Evolutionary conservation across 2,329 filamentous ascomycete species (phyloP), one percentile per base, ranked within the genome.

Genomic region (Phialophora chinensis): DNA sequence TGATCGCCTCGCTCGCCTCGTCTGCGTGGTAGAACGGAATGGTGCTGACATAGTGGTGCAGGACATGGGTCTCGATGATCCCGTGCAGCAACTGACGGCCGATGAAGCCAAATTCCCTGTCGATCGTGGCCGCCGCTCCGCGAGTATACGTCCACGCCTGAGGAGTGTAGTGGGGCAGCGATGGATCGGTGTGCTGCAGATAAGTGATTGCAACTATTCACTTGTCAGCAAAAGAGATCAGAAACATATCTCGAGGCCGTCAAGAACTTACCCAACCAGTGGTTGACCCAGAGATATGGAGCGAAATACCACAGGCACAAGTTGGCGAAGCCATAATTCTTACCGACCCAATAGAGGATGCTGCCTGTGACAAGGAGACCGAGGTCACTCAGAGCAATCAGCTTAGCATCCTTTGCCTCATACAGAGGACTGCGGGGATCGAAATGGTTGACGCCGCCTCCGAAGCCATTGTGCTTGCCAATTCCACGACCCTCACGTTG

Each of bases 11-110:
- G 74, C 89, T 90, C 65, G 94, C 93, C 83, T 97, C 93, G 74
- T 97, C 93, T 76, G 93, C 94, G 79, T 97, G 86, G 84, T 98
- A 98, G 83, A 97, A 97, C 69, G 94, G 94, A 73, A 98, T 98
- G 76, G 88, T 92, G 81, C 91, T 94, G 78, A 98, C 88, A 81
- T 97, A 98, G 87, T 98, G 94, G 85, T 98, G 94, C 68, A 97
- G 91, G 67, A 98, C 94, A 82, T 98, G 94, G 57, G 94, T 97
- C 85, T 97, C 94, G 79, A 97, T 90, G 80, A 98, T 97, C 75
- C 93, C 94, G 85, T 98, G 94, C 79, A 97, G 85, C 68, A 98
- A 86, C 73, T 90, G 86, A 74, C 93, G 92, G 67, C 94, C 94
- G 76, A 98, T 90, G 85, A 97, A 97, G 69, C 94, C 94, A 76